Base-by-base conservation (phyloP, 176 grass and related monocot species). In the Musa itinerans region DNA sequence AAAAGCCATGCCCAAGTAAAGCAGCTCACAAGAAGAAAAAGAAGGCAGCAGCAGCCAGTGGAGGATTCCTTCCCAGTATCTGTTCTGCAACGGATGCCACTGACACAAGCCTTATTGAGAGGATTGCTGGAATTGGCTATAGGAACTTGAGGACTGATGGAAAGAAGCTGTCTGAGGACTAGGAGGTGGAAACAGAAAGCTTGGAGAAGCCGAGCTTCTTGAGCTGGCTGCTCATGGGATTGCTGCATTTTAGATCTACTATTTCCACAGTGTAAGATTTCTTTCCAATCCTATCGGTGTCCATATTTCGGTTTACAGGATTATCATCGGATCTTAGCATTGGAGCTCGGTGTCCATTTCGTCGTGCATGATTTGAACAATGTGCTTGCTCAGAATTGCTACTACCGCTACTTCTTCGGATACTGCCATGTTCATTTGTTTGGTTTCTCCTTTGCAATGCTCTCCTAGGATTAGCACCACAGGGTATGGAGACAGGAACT, bases 161-260 rank as follows among this genome's bases (percentile, higher is more conserved):
- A 20, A 52, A 53, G 43, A 77, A 77, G 75, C 75, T 52, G 20
- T 48, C 55, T 27, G 34, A 65, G 61, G 54, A 63, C 54, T 81
- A 85, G 22, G 57, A 54, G 15, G 78, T 72, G 48, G 74, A 63
- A 15, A 22, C 19, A 10, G 63, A 79, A 16, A 67, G 77, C 66
- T 55, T 69, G 25, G 77, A 57, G 51, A 54, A 71, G 51, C 77
- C 65, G 24, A 68, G 50, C 66, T 50, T 59, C 11, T 26, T 34
- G 16, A 22, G 53, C 53, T 53, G 77, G 26, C 52, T 49, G 27
- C 57, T 76, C 55, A 76, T 23, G 27, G 58, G 74, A 48, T 52
- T 76, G 74, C 58, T 54, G 49, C 76, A 78, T 22, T 68, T 68
- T 11, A 78, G 51, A 78, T 78, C 76, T 54, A 78, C 76, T 24